These are phyloP conservation scores for Haplosporangium sp. DNA, from an alignment of 371 early-diverging fungal species.

Conservation along the genomic window DNA sequence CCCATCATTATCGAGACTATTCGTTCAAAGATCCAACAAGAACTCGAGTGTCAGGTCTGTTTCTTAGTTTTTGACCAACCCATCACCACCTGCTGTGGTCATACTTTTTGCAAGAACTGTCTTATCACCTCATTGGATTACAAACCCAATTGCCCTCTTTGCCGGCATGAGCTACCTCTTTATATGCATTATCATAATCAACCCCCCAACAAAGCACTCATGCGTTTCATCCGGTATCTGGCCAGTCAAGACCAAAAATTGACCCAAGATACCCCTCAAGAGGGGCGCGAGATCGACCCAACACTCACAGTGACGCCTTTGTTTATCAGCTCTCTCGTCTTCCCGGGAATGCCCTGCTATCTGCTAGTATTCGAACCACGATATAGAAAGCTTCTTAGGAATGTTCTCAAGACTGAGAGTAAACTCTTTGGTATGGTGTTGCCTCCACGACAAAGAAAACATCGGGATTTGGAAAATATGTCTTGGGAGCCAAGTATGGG, in stretches of 20 bases:
- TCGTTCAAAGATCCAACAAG: constrained; percentile 39
- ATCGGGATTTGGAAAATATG: constrained; percentile 21
- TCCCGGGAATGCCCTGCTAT: constrained; percentile 72
- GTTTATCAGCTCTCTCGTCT: constrained; percentile 71
- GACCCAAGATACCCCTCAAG: constrained; percentile 5
- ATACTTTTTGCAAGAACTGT: constrained; percentile 75
- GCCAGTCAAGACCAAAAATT: constrained; percentile 9
- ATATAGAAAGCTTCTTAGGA: constrained; percentile 71
- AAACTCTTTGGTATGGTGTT: constrained; percentile 73
- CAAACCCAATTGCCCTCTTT: constrained; percentile 59
- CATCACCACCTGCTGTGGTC: constrained; percentile 77
- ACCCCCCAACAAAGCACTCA: constrained; percentile 38
- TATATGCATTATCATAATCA: constrained; percentile 52
- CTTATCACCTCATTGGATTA: constrained; percentile 64
- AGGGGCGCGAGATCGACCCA: constrained; percentile 38
- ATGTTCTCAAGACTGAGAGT: constrained; percentile 63
- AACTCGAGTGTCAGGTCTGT: constrained; percentile 74
- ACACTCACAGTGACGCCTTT: constrained; percentile 63
- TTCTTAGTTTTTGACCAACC: constrained; percentile 65
- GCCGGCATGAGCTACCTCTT: constrained; percentile 58
- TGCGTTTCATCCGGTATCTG: constrained; percentile 40
- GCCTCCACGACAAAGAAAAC: constrained; percentile 28
- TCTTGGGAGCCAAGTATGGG: constrained; percentile 45
- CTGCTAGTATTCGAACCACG: constrained; percentile 76
- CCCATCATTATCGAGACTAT: constrained; percentile 23